Evolutionary conservation across 2,329 filamentous ascomycete species (phyloP).

Genomic region (Colletotrichum spaethianum): DNA sequence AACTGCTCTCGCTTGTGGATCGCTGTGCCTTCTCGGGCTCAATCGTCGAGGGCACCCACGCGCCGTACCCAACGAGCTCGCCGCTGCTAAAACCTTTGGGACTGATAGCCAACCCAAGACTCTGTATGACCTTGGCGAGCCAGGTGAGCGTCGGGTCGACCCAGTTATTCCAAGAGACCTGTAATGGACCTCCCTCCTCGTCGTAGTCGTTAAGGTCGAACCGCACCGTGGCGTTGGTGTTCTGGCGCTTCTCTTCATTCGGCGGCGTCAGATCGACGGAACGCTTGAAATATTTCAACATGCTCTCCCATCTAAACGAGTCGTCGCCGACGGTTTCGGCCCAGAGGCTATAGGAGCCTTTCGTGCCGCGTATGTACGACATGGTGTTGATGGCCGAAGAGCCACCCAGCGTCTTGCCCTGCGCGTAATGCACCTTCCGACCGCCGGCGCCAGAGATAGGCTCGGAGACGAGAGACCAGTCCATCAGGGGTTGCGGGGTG

Average conservation of each 20-base stretch:
- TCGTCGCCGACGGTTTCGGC: conserved; percentile 50
- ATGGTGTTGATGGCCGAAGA: conserved; percentile 49
- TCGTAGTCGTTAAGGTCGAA: conserved; percentile 49
- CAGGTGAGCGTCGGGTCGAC: conserved; percentile 45
- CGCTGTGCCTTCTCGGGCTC: conserved; percentile 46
- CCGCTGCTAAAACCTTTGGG: conserved; percentile 58
- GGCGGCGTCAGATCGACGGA: conserved; percentile 51
- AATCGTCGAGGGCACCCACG: conserved; percentile 48
- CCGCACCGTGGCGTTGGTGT: conserved; percentile 45
- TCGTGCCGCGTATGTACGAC: conserved; percentile 47
- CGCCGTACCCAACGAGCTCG: conserved; percentile 53
- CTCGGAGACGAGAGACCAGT: conserved; percentile 49
- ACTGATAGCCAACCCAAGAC: conserved; percentile 54
- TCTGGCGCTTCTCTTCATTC: conserved; percentile 37
- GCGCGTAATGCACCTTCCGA: conserved; percentile 52
- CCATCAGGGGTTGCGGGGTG: conserved; percentile 45
- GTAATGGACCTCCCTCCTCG: conserved; percentile 45
- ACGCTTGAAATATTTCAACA: conserved; percentile 52
- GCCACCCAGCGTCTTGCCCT: conserved; percentile 54
- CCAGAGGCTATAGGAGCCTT: conserved; percentile 48
- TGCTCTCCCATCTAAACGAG: conserved; percentile 47
- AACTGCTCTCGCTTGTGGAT: conserved; percentile 55
- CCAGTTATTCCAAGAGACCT: conserved; percentile 47
- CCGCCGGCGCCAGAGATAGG: conserved; percentile 46
- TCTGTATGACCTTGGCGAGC: conserved; percentile 51